Base-by-base conservation (phyloP, 2,329 filamentous ascomycete genomes). In the Colletotrichum sp. region DNA sequence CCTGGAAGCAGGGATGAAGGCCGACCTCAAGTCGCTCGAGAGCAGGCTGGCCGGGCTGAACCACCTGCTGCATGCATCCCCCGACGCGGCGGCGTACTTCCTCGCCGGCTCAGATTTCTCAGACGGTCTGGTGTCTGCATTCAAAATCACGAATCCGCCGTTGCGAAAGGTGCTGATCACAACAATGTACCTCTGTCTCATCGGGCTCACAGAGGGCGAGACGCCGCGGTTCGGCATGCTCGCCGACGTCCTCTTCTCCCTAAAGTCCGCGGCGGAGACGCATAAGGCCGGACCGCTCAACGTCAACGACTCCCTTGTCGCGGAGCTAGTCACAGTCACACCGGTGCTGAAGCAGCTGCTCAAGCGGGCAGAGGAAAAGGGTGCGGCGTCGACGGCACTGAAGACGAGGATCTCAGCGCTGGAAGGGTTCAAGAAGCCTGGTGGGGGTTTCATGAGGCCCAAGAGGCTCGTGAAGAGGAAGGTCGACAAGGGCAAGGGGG, bases 61-160 rank as follows among this genome's bases (percentile, higher is more conserved):
- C 74, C 88, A 92, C 66, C 85, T 96, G 6, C 85, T 95, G 7
- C 89, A 92, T 78, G 87, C 87, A 8, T 95, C 93, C 7, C 87
- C 91, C 0, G 86, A 89, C 24, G 86, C 88, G 1, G 90, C 90
- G 24, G 85, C 87, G 2, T 87, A 95, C 79, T 93, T 98, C 80
- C 90, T 98, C 79, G 94, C 94, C 0, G 96, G 96, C 1, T 96
- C 94, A 67, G 96, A 98, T 84, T 96, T 97, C 79, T 84, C 98
- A 24, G 96, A 98, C 82, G 92, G 94, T 1, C 88, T 98, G 14
- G 87, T 92, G 48, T 86, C 86, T 66, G 92, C 92, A 77, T 96
- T 93, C 83, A 89, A 87, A 65, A 89, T 93, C 73, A 92, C 91
- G 83, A 91, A 93, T 72, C 89, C 90, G 21, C 89, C 89, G 1